These are phyloP conservation scores for Populus alba DNA, from an alignment of 345 rosid genomes.

Conservation along the genomic window DNA sequence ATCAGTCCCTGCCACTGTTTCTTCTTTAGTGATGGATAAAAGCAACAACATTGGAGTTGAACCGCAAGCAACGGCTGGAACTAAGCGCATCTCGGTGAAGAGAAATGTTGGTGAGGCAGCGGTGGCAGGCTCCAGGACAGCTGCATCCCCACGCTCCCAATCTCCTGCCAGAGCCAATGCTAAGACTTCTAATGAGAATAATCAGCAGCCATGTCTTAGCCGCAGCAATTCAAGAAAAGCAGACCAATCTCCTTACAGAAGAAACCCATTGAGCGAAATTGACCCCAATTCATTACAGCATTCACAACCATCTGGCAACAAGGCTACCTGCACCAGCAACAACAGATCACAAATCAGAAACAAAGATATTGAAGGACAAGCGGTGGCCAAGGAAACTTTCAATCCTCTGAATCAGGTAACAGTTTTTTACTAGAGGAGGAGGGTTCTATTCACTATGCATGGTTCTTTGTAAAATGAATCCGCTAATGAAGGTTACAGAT, in stretches of 20 bases:
- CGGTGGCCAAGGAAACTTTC: slow-evolving; percentile 28
- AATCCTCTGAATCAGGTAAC: slow-evolving; percentile 36
- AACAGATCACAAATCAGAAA: slow-evolving; percentile 29
- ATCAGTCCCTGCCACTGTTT: slow-evolving; percentile 79
- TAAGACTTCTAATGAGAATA: slow-evolving; percentile 25
- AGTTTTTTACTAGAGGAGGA: neutral
- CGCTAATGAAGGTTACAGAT: too few relatives aligned
- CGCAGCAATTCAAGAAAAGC: slow-evolving; percentile 72
- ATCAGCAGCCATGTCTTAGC: slow-evolving; percentile 62
- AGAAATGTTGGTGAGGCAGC: slow-evolving; percentile 48
- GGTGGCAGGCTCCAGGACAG: slow-evolving; percentile 25
- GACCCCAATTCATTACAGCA: slow-evolving; percentile 50
- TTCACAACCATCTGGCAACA: slow-evolving; percentile 40
- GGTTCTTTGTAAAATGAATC: too few relatives aligned
- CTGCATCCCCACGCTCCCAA: slow-evolving; percentile 78
- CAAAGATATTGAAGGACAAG: slow-evolving; percentile 28
- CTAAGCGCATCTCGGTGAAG: slow-evolving; percentile 64
- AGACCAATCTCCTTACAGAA: slow-evolving; percentile 70
- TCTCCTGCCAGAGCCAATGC: slow-evolving; percentile 58
- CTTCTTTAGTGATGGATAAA: slow-evolving; percentile 41
- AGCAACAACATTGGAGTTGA: slow-evolving; percentile 36
- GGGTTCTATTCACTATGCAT: too few relatives aligned
- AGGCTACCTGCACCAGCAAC: slow-evolving; percentile 18
- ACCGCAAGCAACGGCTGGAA: slow-evolving; percentile 14
- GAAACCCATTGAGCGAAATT: slow-evolving; percentile 69